phyloP scores from a whole-genome alignment of 257 asterid species.

The Plantago elongata region DNA sequence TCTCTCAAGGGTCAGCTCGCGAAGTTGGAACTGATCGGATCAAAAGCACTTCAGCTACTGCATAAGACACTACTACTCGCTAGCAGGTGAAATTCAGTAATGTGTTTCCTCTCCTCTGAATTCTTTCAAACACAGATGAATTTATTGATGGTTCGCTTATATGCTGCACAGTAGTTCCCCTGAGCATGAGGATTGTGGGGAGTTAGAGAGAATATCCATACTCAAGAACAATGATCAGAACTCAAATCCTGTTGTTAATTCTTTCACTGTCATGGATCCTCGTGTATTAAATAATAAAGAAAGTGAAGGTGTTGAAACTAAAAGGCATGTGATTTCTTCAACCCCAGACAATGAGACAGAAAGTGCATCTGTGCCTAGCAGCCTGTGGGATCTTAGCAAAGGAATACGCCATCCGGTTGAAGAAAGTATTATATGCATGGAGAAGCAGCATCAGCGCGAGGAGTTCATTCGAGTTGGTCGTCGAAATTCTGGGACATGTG shows the following conservation, averaged over 20 bases:
- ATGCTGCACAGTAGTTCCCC: slow-evolving; percentile 34
- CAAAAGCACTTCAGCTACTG: slow-evolving; percentile 56
- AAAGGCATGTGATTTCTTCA: slow-evolving; percentile 23
- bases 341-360: slow-evolving; percentile 30
- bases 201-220: slow-evolving; percentile 19
- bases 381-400: slow-evolving; percentile 63
- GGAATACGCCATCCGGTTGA: slow-evolving; percentile 59
- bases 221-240: slow-evolving; percentile 33
- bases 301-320: slow-evolving; percentile 19
- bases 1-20: slow-evolving; percentile 79
- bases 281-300: slow-evolving; percentile 37
- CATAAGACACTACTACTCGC: slow-evolving; percentile 59
- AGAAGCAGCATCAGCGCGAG: slow-evolving; percentile 49
- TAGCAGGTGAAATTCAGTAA: slow-evolving; percentile 39
- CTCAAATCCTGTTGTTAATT: slow-evolving; percentile 40
- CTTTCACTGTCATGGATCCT: slow-evolving; percentile 68
- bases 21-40: slow-evolving; percentile 70
- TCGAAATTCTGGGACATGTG: slow-evolving; percentile 31
- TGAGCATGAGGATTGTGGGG: slow-evolving; percentile 23
- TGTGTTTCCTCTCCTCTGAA: slow-evolving; percentile 2
- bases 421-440: slow-evolving; percentile 60
- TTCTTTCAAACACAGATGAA: slow-evolving; percentile 1
- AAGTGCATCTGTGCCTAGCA: slow-evolving; percentile 20
- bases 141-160: slow-evolving; percentile 16
- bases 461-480: slow-evolving; percentile 43